Conservation (phyloP, 345 rosid genomes). For the Aegle marmelos region DNA sequence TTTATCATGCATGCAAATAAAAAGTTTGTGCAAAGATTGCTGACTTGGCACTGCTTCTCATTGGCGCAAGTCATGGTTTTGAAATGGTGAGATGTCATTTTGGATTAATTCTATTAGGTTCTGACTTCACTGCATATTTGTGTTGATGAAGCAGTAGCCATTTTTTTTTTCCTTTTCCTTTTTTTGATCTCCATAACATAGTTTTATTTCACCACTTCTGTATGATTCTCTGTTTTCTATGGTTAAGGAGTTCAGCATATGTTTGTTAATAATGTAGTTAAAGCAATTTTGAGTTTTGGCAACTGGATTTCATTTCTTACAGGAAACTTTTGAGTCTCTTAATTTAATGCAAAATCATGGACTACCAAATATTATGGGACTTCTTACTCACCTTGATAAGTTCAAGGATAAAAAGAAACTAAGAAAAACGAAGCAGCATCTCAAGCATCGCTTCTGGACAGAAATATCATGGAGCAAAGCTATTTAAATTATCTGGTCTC, state of each 20-base stretch:
- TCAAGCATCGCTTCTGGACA: slow-evolving; percentile 94
- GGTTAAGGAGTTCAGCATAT: not conserved
- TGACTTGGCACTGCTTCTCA: slow-evolving; percentile 82
- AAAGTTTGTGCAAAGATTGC: slow-evolving; percentile 85
- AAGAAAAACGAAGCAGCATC: slow-evolving; percentile 83
- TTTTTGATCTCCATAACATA: not conserved
- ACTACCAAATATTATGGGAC: slow-evolving; percentile 92
- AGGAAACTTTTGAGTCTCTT: slow-evolving; percentile 98
- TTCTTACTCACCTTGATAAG: slow-evolving; percentile 93
- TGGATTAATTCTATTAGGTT: not conserved
- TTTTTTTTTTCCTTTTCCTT: not conserved
- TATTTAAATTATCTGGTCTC: slow-evolving; percentile 89
- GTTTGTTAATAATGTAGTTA: not conserved
- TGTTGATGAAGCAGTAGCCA: not conserved
- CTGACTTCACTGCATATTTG: not conserved
- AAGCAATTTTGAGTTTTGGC: not conserved
- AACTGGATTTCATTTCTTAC: slow-evolving; percentile 20
- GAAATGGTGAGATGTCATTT: slow-evolving; percentile 51
- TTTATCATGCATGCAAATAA: too few species aligned
- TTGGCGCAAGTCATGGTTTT: slow-evolving; percentile 95
- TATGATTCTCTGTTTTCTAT: not conserved
- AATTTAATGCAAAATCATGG: slow-evolving; percentile 96
- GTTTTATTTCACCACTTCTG: not conserved
- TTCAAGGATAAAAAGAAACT: slow-evolving; percentile 89
- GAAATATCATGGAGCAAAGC: slow-evolving; percentile 89